A percentile compares a stretch with the other conserved stretches of the same genome.
These are phyloP conservation scores for Hypoxylon subgilvum DNA, from an alignment of 495 filamentous ascomycete species.

Conservation along the genomic window DNA sequence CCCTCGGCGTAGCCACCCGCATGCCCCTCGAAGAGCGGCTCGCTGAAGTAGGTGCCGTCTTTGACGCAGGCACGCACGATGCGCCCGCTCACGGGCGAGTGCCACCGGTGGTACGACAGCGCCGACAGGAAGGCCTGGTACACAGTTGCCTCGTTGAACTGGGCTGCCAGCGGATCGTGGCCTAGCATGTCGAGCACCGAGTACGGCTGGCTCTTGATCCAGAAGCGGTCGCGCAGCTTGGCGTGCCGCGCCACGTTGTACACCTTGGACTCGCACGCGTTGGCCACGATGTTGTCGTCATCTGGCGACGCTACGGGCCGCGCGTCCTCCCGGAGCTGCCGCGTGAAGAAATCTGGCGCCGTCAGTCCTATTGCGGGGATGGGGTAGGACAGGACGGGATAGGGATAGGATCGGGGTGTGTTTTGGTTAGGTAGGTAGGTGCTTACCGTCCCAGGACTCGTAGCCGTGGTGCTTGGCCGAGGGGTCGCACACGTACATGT, in stretches of 20 bases:
- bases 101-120: conserved; percentile 74
- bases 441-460: conserved; percentile 69
- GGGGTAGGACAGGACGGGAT: too few species aligned
- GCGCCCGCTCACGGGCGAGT: conserved; percentile 65
- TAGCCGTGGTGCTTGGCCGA: conserved; percentile 61
- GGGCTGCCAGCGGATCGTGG: conserved; percentile 53
- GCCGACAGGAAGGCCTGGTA: conserved; percentile 73
- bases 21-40: conserved; percentile 60
- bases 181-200: conserved; percentile 68
- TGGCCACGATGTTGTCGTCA: conserved; percentile 63
- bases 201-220: conserved; percentile 73
- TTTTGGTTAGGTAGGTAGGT: not conserved
- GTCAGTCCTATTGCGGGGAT: too few species aligned
- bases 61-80: conserved; percentile 61
- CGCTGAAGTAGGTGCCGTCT: conserved; percentile 73
- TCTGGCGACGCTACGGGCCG: conserved; percentile 64
- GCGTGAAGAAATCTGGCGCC: conserved; percentile 70
- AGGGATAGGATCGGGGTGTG: too few species aligned
- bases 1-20: conserved; percentile 30
- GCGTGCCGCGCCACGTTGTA: conserved; percentile 53
- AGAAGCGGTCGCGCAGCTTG: conserved; percentile 63
- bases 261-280: conserved; percentile 69
- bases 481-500: conserved; percentile 61
- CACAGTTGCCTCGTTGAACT: conserved; percentile 66
- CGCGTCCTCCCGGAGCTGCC: conserved; percentile 58